A percentile compares a stretch with the other conserved stretches of the same genome.
phyloP scores from a whole-genome alignment of 345 rosid species.

The Pistacia vera region DNA sequence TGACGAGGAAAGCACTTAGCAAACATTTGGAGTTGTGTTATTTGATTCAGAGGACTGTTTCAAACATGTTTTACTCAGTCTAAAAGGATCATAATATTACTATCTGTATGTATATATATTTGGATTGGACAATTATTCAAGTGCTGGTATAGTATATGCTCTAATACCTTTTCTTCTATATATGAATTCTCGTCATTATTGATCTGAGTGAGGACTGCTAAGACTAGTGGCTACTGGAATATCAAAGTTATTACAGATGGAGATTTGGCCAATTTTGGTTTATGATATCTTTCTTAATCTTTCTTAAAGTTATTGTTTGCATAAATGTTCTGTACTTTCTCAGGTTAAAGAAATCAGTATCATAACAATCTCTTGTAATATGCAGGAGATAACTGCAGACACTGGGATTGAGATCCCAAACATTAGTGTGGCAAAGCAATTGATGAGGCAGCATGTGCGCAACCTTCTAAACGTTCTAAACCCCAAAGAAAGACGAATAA shows the following conservation, averaged over 20 bases:
- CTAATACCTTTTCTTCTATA: not conserved
- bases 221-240: not conserved
- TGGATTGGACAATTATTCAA: not conserved
- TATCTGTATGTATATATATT: not conserved
- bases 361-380: not conserved
- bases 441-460: conserved; percentile 72
- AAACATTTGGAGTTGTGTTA: not conserved
- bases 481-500: conserved; percentile 73
- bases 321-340: not conserved
- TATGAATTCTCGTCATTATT: not conserved
- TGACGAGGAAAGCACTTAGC: not conserved
- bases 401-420: conserved; percentile 61
- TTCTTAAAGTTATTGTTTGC: not conserved
- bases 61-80: not conserved
- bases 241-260: conserved; percentile 5
- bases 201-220: not conserved
- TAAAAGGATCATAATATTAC: not conserved
- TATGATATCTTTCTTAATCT: not conserved
- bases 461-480: conserved; percentile 57
- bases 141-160: not conserved
- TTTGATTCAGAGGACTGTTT: not conserved
- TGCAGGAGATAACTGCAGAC: conserved; percentile 82
- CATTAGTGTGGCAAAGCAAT: conserved; percentile 51
- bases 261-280: not conserved
- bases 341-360: not conserved